phyloP scores from a whole-genome alignment of 371 early-diverging fungal genomes.

The Mortierella polycephala region DNA sequence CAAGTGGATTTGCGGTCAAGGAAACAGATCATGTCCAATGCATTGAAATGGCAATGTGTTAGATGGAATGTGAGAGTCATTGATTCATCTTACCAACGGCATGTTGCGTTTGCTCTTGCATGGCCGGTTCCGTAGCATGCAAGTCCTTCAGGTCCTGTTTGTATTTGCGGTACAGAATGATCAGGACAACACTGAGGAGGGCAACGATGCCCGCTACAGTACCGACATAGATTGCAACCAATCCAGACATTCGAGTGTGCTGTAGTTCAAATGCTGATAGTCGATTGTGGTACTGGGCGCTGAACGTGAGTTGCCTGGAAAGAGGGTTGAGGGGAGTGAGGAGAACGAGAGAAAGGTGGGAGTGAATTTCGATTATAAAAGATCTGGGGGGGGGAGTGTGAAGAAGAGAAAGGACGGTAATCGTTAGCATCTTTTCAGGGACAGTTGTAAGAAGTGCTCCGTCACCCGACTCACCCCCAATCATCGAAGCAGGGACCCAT shows the following conservation, averaged over 20 bases:
- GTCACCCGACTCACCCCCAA: too few relatives aligned
- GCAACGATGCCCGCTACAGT: slow-evolving; percentile 11
- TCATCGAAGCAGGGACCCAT: too few relatives aligned
- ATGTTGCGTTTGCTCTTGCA: slow-evolving; percentile 21
- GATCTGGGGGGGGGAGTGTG: too few relatives aligned
- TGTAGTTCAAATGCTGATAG: neutral
- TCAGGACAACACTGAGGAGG: slow-evolving; percentile 14
- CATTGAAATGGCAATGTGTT: neutral
- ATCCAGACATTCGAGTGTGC: neutral
- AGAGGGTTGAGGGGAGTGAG: neutral
- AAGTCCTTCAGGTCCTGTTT: slow-evolving; percentile 9
- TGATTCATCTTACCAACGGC: slow-evolving; percentile 25
- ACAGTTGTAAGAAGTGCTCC: too few relatives aligned
- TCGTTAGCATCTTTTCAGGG: too few relatives aligned
- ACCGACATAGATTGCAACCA: slow-evolving; percentile 17
- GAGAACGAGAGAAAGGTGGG: too few relatives aligned
- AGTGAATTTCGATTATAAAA: too few relatives aligned
- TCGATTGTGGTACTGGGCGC: neutral
- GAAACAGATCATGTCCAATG: neutral
- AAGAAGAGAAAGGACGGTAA: too few relatives aligned
- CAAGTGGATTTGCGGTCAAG: neutral
- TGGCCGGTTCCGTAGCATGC: neutral
- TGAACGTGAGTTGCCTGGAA: too few relatives aligned
- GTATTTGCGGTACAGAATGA: slow-evolving; percentile 24
- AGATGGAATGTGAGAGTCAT: neutral